Conservation (phyloP, 176 grass and related monocot species). For the Triticum turgidum region DNA sequence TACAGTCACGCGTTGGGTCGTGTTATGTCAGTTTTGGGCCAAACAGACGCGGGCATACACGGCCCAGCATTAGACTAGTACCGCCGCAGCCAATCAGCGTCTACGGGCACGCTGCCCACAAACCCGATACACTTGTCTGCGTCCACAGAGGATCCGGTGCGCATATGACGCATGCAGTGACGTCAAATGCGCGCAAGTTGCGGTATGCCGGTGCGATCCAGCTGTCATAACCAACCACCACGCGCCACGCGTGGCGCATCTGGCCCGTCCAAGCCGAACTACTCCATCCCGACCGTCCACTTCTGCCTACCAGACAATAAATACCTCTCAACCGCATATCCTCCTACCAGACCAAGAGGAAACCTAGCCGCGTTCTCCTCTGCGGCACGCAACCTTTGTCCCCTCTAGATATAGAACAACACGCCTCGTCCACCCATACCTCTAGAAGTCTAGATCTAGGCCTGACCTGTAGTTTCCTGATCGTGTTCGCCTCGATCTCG, state of each 20-base stretch:
- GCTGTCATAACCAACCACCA: conserved; percentile 8
- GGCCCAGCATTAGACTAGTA: not conserved
- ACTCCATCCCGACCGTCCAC: conserved; percentile 15
- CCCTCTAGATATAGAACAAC: not conserved
- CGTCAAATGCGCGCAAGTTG: conserved; percentile 36
- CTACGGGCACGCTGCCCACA: not conserved
- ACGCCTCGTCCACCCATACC: not conserved
- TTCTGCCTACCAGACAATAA: conserved; percentile 10
- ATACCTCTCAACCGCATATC: conserved; percentile 20
- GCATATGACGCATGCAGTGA: conserved; percentile 48
- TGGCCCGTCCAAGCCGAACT: not conserved
- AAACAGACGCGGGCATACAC: too few species aligned
- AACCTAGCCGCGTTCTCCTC: not conserved
- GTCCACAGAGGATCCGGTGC: conserved; percentile 11
- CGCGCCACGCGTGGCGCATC: not conserved
- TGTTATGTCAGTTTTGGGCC: too few species aligned
- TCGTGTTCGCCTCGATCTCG: not conserved
- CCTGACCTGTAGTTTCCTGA: rapidly evolving
- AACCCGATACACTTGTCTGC: rapidly evolving
- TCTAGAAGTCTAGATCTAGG: not conserved
- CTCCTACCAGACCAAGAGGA: not conserved
- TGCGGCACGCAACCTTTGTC: not conserved
- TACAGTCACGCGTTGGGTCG: too few species aligned
- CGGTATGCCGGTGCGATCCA: conserved; percentile 18
- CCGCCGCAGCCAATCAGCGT: not conserved